Percentiles rank a stretch among this genome's conserved stretches.
Conservation (phyloP, 2,329 filamentous ascomycete genomes). For the Lasiodiplodia sp. region DNA sequence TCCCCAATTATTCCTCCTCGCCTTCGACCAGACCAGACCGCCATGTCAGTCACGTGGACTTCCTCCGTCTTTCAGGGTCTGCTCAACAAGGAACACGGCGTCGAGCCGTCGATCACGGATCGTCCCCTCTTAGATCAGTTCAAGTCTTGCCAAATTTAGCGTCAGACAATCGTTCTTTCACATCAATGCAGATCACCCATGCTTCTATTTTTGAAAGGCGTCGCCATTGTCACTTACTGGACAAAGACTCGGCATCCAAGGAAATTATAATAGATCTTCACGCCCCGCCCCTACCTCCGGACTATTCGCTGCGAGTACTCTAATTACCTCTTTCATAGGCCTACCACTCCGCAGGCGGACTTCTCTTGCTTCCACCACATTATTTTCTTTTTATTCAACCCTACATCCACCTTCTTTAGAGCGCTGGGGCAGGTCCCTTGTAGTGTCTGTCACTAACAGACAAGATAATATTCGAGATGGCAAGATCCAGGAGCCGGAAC, state of each 20-base stretch:
- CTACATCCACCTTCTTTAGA: not conserved
- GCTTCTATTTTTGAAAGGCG: conserved; percentile 2
- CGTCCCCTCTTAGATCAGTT: conserved; percentile 6
- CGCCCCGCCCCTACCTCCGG: not conserved
- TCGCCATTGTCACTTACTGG: not conserved
- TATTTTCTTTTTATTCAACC: not conserved
- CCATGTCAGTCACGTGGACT: not conserved
- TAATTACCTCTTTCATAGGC: not conserved
- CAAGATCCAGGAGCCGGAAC: not conserved
- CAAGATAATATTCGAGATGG: not conserved
- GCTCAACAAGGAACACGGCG: not conserved
- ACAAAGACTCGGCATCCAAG: not conserved
- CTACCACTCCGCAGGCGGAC: conserved; percentile 23
- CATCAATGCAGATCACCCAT: not conserved
- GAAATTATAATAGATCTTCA: not conserved
- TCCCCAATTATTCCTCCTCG: not conserved
- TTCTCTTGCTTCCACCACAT: not conserved
- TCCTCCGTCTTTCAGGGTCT: conserved; percentile 13
- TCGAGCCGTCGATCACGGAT: conserved; percentile 12
- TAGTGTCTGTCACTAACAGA: not conserved
- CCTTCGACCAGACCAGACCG: not conserved
- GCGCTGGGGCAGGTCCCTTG: conserved; percentile 2
- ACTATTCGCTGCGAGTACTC: not conserved
- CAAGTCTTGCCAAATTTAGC: conserved; percentile 9
- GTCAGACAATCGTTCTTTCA: conserved; percentile 18